These are phyloP conservation scores for Pseudonitzschia pungens DNA, from an alignment of 108 stramenopile genomes.

Conservation along the genomic window DNA sequence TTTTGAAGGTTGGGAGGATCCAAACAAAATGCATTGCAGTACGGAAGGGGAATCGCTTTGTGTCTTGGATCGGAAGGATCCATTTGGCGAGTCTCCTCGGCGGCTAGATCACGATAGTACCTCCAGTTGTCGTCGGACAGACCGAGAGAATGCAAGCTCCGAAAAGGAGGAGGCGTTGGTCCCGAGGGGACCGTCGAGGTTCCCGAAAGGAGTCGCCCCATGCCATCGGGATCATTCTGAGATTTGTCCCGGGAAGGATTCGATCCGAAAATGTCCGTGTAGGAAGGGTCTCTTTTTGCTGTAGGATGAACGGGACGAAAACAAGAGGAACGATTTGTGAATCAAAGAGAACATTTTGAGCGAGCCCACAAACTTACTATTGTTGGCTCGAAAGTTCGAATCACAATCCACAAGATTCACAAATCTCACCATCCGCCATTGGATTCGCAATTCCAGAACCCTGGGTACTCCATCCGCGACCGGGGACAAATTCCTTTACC, in stretches of 20 bases:
- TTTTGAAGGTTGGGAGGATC: slow-evolving; percentile 24
- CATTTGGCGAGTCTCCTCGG: slow-evolving; percentile 62
- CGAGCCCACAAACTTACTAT: not conserved
- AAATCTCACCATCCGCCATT: not conserved
- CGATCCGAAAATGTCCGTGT: slow-evolving; percentile 19
- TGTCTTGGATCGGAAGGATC: slow-evolving; percentile 65
- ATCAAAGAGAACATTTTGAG: too few relatives aligned
- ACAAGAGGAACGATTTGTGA: too few relatives aligned
- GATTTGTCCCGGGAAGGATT: not conserved
- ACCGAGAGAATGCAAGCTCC: slow-evolving; percentile 46
- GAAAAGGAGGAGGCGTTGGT: slow-evolving; percentile 43
- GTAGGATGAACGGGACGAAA: not conserved
- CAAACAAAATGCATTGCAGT: slow-evolving; percentile 32
- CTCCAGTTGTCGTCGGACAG: slow-evolving; percentile 59
- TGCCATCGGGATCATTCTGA: slow-evolving; percentile 10
- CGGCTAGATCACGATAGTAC: slow-evolving; percentile 60
- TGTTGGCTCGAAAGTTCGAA: not conserved
- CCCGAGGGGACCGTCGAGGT: slow-evolving; percentile 42
- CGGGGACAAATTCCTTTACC: slow-evolving; percentile 52
- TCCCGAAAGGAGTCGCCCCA: slow-evolving; percentile 14
- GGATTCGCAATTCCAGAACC: not conserved
- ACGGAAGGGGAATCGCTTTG: slow-evolving; percentile 42
- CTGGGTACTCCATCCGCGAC: slow-evolving; percentile 38
- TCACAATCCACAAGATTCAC: not conserved
- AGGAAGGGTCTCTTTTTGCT: slow-evolving; percentile 16